Percentiles rank a stretch among this genome's conserved stretches.
Evolutionary conservation across 352 stramenopile species (phyloP).

Genomic region (Phytophthora agathidicida): DNA sequence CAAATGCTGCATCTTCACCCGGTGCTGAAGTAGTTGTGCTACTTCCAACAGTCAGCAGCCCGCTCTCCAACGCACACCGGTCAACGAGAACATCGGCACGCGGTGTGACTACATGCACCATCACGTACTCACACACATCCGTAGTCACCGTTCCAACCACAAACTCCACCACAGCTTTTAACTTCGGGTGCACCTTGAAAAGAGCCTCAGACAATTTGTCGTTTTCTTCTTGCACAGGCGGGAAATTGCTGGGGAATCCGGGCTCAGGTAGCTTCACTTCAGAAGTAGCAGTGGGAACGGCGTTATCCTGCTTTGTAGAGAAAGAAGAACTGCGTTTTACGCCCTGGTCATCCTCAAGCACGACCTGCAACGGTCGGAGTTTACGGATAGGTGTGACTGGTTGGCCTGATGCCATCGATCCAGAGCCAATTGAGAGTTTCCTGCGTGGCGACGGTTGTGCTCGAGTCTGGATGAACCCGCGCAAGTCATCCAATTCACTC

Average conservation of each 20-base stretch:
- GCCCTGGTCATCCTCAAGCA: conserved; percentile 33
- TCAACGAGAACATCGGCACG: conserved; percentile 52
- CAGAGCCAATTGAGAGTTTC: conserved; percentile 17
- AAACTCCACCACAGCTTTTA: conserved; percentile 66
- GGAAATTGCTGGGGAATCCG: not conserved
- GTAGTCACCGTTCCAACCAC: conserved; percentile 68
- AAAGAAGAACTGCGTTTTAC: conserved; percentile 5
- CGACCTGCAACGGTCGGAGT: conserved; percentile 62
- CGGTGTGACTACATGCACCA: conserved; percentile 46
- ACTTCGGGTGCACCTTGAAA: conserved; percentile 67
- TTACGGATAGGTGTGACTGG: conserved; percentile 54
- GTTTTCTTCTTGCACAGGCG: conserved; percentile 24
- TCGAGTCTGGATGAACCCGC: conserved; percentile 60
- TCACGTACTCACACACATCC: conserved; percentile 63
- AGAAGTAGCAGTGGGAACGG: not conserved
- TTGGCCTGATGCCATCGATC: conserved; percentile 2
- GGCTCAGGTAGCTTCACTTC: conserved; percentile 1
- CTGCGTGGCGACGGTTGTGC: conserved; percentile 38
- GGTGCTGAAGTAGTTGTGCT: not conserved
- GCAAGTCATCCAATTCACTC: conserved; percentile 59
- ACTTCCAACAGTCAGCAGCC: not conserved
- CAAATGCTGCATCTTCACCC: conserved; percentile 14
- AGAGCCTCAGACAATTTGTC: conserved; percentile 53
- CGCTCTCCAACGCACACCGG: conserved; percentile 37
- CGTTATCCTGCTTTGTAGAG: not conserved